phyloP scores from a whole-genome alignment of 2,329 filamentous ascomycete genomes.

The Penicillium sp. region DNA sequence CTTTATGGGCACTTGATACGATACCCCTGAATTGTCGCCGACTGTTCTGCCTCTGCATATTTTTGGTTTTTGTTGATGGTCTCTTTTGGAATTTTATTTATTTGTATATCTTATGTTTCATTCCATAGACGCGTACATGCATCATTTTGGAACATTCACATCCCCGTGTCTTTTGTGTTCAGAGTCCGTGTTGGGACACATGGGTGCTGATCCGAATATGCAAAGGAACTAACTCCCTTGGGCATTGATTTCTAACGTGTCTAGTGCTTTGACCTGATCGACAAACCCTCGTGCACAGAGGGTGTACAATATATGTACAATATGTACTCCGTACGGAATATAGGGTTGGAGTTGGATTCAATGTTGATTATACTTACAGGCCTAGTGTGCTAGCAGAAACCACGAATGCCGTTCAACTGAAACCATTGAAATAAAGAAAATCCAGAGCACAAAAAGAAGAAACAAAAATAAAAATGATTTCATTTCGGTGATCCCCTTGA shows the following conservation, averaged over 20 bases:
- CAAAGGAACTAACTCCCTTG: neutral
- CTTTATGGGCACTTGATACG: slow-evolving; percentile 27
- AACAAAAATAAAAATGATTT: slow-evolving; percentile 11
- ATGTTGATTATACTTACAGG: neutral
- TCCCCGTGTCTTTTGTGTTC: slow-evolving; percentile 1
- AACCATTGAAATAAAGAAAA: neutral
- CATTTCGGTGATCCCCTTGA: slow-evolving; percentile 22
- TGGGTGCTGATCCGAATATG: slow-evolving; percentile 13
- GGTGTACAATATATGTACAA: neutral
- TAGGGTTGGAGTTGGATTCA: neutral
- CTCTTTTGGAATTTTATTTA: slow-evolving; percentile 17
- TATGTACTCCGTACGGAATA: neutral
- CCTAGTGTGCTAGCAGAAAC: neutral
- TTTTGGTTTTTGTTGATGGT: slow-evolving; percentile 13
- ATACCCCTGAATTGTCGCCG: slow-evolving; percentile 26
- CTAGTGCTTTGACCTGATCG: neutral
- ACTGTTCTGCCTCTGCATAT: slow-evolving; percentile 17
- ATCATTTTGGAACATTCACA: neutral
- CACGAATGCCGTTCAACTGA: neutral
- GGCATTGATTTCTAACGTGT: neutral
- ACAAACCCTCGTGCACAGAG: neutral
- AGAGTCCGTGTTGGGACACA: slow-evolving; percentile 8
- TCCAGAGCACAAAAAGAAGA: neutral
- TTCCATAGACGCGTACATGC: slow-evolving; percentile 10
- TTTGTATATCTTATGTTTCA: slow-evolving; percentile 3